Evolutionary conservation across 805 yeast genomes (phyloP).

Genomic region (Metschnikowia shivogae): DNA sequence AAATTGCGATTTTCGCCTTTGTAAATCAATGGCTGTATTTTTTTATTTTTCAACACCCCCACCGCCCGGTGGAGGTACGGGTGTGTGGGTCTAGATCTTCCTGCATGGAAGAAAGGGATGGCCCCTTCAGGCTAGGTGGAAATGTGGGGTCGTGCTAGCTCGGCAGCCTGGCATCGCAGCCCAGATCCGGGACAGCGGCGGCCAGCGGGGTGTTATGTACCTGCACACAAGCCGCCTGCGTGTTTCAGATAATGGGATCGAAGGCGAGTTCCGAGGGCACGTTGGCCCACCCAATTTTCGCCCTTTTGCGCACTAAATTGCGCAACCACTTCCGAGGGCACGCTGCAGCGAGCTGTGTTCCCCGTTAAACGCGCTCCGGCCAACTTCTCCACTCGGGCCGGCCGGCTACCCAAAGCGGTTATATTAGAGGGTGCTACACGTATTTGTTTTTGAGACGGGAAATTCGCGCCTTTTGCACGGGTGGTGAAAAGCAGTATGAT

Average conservation of each 20-base stretch:
- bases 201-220: not conserved
- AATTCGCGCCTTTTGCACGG: too few relatives aligned
- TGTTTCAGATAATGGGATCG: constrained; percentile 2
- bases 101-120: not conserved
- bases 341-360: not conserved
- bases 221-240: not conserved
- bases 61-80: not conserved
- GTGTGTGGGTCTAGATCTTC: not conserved
- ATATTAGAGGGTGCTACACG: too few relatives aligned
- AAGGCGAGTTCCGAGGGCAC: not conserved
- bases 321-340: constrained; percentile 2
- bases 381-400: not conserved
- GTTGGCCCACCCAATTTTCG: not conserved
- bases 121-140: not conserved
- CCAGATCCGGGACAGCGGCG: too few relatives aligned
- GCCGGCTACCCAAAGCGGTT: not conserved
- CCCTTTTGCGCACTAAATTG: not conserved
- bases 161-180: too few relatives aligned
- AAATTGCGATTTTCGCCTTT: too few relatives aligned
- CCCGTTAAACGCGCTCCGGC: not conserved
- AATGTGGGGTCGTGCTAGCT: too few relatives aligned
- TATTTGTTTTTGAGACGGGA: too few relatives aligned
- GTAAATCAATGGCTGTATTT: too few relatives aligned
- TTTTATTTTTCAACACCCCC: too few relatives aligned
- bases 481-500: too few relatives aligned